Conservation (phyloP, 352 stramenopile species). For the Pythium phragmitis region DNA sequence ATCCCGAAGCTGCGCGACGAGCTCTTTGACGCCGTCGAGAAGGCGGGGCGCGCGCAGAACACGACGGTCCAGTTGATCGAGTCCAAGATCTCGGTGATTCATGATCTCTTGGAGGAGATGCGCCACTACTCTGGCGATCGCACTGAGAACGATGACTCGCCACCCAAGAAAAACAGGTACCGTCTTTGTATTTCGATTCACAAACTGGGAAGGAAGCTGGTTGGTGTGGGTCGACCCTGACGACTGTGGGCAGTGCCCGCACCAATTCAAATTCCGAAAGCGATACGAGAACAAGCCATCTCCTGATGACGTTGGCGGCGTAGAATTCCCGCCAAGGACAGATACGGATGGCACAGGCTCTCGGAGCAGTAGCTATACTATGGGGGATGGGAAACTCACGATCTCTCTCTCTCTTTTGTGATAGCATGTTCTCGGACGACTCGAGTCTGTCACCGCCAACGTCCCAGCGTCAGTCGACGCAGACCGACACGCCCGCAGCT, state of each 20-base stretch:
- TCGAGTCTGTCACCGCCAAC: neutral
- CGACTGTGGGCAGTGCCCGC: conserved; percentile 1
- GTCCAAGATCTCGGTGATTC: conserved; percentile 51
- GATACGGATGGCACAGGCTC: conserved; percentile 81
- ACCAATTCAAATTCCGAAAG: conserved; percentile 23
- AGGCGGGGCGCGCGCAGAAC: conserved; percentile 31
- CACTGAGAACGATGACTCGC: conserved; percentile 56
- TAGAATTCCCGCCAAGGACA: conserved; percentile 89
- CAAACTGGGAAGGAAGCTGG: neutral
- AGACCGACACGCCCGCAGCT: conserved; percentile 7
- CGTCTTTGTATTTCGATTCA: conserved; percentile 14
- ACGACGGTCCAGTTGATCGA: conserved; percentile 42
- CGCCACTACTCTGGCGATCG: conserved; percentile 42
- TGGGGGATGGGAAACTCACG: too few species aligned
- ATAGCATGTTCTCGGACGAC: conserved; percentile 29
- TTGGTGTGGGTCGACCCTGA: neutral
- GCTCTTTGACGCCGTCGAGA: conserved; percentile 34
- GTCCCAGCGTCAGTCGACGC: neutral
- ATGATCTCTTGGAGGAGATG: conserved; percentile 65
- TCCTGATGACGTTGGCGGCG: conserved; percentile 86
- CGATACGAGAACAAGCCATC: conserved; percentile 33
- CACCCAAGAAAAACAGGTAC: conserved; percentile 48
- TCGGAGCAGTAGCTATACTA: neutral
- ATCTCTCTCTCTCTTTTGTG: neutral
- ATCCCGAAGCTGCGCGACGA: conserved; percentile 12